Percentiles rank a stretch among this genome's conserved stretches.
Evolutionary conservation across 2,329 filamentous ascomycete genomes (phyloP).

Genomic region (Aspergillus carbonarius): DNA sequence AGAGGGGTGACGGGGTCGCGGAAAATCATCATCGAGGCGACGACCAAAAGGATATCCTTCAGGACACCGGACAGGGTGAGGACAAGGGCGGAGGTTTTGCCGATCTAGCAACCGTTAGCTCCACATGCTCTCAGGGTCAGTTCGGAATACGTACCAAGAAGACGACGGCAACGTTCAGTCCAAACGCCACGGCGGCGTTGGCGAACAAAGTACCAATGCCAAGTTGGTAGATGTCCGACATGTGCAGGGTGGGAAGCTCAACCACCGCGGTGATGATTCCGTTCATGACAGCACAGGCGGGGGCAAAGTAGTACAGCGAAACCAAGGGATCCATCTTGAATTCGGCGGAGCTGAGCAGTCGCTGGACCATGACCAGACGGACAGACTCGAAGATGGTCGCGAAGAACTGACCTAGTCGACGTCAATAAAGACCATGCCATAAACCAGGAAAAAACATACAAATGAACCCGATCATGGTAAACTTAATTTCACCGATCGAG

Average conservation of each 20-base stretch:
- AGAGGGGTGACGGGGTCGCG: constrained; percentile 65
- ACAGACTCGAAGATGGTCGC: constrained; percentile 77
- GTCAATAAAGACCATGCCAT: constrained; percentile 47
- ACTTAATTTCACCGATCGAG: constrained; percentile 91
- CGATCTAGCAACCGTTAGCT: constrained; percentile 58
- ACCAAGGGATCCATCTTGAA: constrained; percentile 87
- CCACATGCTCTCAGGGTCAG: neutral
- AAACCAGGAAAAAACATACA: constrained; percentile 54
- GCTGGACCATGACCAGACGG: constrained; percentile 78
- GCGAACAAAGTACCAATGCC: constrained; percentile 64
- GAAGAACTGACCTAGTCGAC: constrained; percentile 66
- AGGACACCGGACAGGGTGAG: constrained; percentile 79
- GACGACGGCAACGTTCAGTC: constrained; percentile 76
- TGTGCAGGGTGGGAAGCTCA: constrained; percentile 65
- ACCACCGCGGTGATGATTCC: constrained; percentile 63
- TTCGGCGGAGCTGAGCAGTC: constrained; percentile 69
- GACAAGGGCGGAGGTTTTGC: constrained; percentile 78
- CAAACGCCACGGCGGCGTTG: constrained; percentile 73
- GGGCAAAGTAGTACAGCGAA: constrained; percentile 82
- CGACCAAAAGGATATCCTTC: constrained; percentile 78
- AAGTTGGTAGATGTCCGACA: constrained; percentile 69
- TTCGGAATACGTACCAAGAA: constrained; percentile 63
- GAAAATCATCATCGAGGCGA: constrained; percentile 73
- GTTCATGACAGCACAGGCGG: constrained; percentile 77
- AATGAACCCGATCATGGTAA: constrained; percentile 62